Percentiles rank a stretch among this genome's conserved stretches.
Evolutionary conservation across 2,329 filamentous ascomycete species (phyloP).

Genomic region (Lecanicillium sp.): DNA sequence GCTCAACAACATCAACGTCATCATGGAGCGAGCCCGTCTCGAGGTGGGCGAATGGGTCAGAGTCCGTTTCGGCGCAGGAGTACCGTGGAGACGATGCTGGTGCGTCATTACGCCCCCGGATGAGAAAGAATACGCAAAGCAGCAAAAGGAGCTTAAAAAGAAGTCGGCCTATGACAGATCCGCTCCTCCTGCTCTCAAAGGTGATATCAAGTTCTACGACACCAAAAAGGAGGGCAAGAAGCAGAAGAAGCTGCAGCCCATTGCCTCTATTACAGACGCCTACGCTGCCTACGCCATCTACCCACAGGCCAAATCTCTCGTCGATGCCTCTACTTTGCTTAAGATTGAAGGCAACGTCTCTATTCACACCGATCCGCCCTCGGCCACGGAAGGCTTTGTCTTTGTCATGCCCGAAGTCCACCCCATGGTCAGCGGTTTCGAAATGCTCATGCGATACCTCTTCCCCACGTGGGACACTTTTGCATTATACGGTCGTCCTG

Average conservation of each 20-base stretch:
- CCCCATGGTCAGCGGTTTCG: constrained; percentile 86
- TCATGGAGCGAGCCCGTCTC: constrained; percentile 73
- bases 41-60: constrained; percentile 88
- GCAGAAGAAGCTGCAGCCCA: constrained; percentile 82
- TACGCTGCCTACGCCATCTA: constrained; percentile 95
- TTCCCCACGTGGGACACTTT: constrained; percentile 95
- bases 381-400: constrained; percentile 82
- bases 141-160: constrained; percentile 75
- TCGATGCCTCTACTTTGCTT: constrained; percentile 87
- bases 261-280: constrained; percentile 84
- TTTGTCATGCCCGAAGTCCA: constrained; percentile 96
- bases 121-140: constrained; percentile 81
- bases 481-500: constrained; percentile 81
- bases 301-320: constrained; percentile 85
- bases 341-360: constrained; percentile 90
- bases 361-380: constrained; percentile 71
- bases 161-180: constrained; percentile 75
- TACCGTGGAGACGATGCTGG: constrained; percentile 94
- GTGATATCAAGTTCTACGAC: constrained; percentile 92
- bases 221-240: constrained; percentile 66
- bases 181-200: constrained; percentile 60
- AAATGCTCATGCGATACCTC: constrained; percentile 87
- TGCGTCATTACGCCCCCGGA: constrained; percentile 88
- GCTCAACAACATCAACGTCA: constrained; percentile 81
- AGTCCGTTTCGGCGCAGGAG: constrained; percentile 90